Conservation (phyloP, 1,284 basidiomycete species). For the Trametes sp. region DNA sequence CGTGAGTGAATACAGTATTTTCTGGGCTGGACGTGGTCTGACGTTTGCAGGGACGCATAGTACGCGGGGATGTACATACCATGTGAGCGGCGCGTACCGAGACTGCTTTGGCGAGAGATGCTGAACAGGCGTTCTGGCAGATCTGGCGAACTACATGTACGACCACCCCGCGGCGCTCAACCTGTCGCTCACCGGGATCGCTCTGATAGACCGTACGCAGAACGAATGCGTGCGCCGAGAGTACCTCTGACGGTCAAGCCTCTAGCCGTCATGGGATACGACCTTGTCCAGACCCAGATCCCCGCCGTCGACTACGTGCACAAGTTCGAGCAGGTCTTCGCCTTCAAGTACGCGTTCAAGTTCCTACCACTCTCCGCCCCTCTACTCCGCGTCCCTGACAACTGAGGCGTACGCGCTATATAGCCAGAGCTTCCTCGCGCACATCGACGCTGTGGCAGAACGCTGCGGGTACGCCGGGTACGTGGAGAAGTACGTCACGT, state of each 20-base stretch:
- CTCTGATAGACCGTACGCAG: constrained; percentile 73
- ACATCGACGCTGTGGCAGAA: constrained; percentile 60
- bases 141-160: constrained; percentile 79
- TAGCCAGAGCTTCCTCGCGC: constrained; percentile 67
- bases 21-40: neutral
- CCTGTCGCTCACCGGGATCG: constrained; percentile 71
- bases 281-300: constrained; percentile 69
- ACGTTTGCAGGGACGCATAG: constrained; percentile 38
- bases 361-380: too few species aligned
- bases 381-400: neutral
- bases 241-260: constrained; percentile 46
- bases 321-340: constrained; percentile 71
- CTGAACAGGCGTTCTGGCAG: constrained; percentile 43
- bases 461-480: constrained; percentile 72
- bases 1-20: constrained; percentile 49
- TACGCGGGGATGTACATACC: constrained; percentile 73
- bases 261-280: constrained; percentile 53
- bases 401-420: neutral
- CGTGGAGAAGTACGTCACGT: constrained; percentile 66
- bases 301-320: constrained; percentile 77
- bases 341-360: constrained; percentile 77
- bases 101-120: neutral
- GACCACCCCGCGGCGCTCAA: constrained; percentile 59
- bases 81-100: constrained; percentile 42
- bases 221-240: neutral